Evolutionary conservation across 2,329 filamentous ascomycete species (phyloP).

Genomic region (Xylaria polymorpha): DNA sequence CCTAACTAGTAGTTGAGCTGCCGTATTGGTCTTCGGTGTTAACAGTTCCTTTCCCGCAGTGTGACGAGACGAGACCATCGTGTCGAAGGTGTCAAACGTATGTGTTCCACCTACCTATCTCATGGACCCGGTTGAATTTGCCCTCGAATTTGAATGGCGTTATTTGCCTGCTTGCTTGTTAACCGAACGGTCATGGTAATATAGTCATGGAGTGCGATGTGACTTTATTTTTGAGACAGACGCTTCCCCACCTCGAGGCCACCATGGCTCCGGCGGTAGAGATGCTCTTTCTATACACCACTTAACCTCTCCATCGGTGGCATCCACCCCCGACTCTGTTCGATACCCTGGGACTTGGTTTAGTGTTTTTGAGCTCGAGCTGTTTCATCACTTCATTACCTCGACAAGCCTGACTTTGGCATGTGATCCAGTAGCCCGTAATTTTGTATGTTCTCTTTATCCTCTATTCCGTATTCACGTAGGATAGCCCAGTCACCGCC

Average conservation of each 20-base stretch:
- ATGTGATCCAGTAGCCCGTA: constrained; percentile 54
- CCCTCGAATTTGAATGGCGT: constrained; percentile 11
- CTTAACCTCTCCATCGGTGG: constrained; percentile 35
- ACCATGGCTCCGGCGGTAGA: constrained; percentile 16
- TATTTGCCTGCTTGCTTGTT: neutral
- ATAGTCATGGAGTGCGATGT: constrained; percentile 42
- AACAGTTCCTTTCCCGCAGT: constrained; percentile 33
- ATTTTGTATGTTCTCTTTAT: constrained; percentile 46
- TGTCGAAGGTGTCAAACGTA: constrained; percentile 46
- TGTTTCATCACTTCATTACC: constrained; percentile 64
- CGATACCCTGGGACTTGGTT: constrained; percentile 38
- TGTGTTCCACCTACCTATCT: constrained; percentile 4
- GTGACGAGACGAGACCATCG: constrained; percentile 45
- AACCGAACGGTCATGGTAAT: neutral
- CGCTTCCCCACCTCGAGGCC: constrained; percentile 19
- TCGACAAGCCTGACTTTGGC: constrained; percentile 62
- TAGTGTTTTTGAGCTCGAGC: constrained; percentile 58
- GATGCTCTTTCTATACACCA: constrained; percentile 38
- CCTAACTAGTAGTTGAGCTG: neutral
- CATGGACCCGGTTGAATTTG: constrained; percentile 2
- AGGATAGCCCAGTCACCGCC: neutral
- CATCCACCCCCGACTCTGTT: constrained; percentile 25
- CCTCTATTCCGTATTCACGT: neutral
- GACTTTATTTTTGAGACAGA: constrained; percentile 38
- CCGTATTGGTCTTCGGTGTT: constrained; percentile 13